Conservation (phyloP, 345 rosid genomes). For the Populus euphratica region DNA sequence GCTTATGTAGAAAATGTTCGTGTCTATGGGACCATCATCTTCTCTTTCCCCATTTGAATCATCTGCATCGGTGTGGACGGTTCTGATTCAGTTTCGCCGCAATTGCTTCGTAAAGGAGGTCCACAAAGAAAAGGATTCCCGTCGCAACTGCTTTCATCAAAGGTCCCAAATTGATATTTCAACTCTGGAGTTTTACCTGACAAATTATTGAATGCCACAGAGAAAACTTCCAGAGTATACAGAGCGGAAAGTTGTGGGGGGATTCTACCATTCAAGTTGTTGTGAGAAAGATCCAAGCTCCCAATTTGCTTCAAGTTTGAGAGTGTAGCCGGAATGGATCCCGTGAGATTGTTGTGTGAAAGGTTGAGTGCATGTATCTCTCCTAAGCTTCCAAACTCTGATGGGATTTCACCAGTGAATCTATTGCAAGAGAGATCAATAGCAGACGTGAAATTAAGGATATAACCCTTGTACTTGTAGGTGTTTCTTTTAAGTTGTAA, state of each 20-base stretch:
- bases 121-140: conserved; percentile 33
- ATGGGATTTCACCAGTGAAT: neutral
- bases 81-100: neutral
- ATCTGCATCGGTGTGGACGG: neutral
- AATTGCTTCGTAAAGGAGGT: conserved; percentile 9
- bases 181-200: conserved; percentile 17
- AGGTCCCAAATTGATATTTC: conserved; percentile 26
- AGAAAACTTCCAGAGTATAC: conserved; percentile 12
- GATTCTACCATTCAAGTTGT: conserved; percentile 21
- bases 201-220: conserved; percentile 36
- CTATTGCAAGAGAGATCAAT: neutral
- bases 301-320: conserved; percentile 25
- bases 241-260: conserved; percentile 21
- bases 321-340: conserved; percentile 21
- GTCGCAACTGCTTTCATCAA: conserved; percentile 9
- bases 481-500: neutral
- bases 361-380: conserved; percentile 26
- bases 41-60: neutral
- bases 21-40: conserved; percentile 5
- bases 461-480: neutral
- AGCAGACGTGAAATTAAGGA: neutral
- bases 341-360: conserved; percentile 27
- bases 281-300: conserved; percentile 34
- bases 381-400: neutral
- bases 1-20: neutral